Base-by-base conservation (phyloP, 2,329 filamentous ascomycete genomes). In the Clonostachys sp. region DNA sequence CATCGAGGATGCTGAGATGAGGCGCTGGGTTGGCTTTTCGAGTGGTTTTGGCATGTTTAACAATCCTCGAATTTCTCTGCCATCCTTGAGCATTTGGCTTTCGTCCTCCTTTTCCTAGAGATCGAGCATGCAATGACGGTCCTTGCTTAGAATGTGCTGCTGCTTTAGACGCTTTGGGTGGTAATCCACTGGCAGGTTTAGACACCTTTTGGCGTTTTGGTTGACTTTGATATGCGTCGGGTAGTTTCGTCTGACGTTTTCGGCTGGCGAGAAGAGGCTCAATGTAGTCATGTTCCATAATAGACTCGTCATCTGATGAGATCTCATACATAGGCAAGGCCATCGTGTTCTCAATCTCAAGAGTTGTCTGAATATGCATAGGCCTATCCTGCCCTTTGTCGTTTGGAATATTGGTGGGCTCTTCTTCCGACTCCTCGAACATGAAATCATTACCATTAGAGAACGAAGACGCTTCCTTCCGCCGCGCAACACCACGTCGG, bases 1-100 rank as follows among this genome's bases (percentile, higher is more conserved):
- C 73, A 60, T 86, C 82, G n/a, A 85, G 58, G 47, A 86, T 83
- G 53, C 82, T 77, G 17, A 86, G 67, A 17, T 60, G 63, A 5
- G 78, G 78, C n/a, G 75, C 36, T 30, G 9, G 24, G 24, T 10
- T 30, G 24, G 9, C 9, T 30, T 30, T 30, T 4, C 24, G 24
- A 30, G 24, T 30, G 24, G 24, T 9, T 30, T 30, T 30, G 24
- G 24, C 24, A 30, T 30, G 24, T 30, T 30, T 10, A 30, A 30
- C 24, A 10, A 30, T 9, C 24, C 24, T 30, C 24, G 24, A 10
- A 30, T 30, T 30, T 30, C 9, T 30, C 24, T 30, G 24, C 9
- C 9, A 9, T 10, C 24, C 9, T 9, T 4, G 24, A 30, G 24
- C 24, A 30, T 30, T 30, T 30, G 24, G 24, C 24, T 30, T 30